These are phyloP conservation scores for Glonium stellatum DNA, from an alignment of 495 filamentous ascomycete species.

Conservation along the genomic window DNA sequence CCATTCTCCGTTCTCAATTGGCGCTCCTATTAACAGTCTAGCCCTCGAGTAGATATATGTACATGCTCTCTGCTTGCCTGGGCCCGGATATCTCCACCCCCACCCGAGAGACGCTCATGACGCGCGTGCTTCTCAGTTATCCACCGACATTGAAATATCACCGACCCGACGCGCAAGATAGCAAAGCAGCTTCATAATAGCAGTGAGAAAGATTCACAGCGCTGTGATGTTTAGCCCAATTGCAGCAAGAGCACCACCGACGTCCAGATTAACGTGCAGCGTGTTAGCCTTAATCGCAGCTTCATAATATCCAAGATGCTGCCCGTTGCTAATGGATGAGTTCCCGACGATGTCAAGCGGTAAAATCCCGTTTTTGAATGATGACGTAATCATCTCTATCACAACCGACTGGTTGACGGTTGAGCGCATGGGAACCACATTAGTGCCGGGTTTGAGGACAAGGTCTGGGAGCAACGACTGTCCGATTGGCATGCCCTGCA, in stretches of 20 bases:
- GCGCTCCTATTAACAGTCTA: background rate
- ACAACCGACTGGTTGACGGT: constrained; percentile 47
- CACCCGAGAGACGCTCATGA: no score
- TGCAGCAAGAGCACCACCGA: constrained; percentile 34
- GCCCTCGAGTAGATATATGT: background rate
- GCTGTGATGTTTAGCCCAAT: background rate
- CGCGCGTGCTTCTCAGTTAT: no score
- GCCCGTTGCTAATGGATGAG: constrained; percentile 50
- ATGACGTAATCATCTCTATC: constrained; percentile 35
- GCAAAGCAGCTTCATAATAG: background rate
- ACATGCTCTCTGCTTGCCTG: background rate
- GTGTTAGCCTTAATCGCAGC: constrained; percentile 41
- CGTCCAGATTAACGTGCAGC: constrained; percentile 40
- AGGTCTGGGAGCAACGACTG: constrained; percentile 51
- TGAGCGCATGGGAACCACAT: constrained; percentile 49
- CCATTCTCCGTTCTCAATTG: background rate
- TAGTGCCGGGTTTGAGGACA: constrained; percentile 53
- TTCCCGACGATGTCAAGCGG: constrained; percentile 55
- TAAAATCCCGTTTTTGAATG: constrained; percentile 49
- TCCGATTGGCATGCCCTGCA: constrained; percentile 48
- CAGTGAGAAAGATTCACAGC: background rate
- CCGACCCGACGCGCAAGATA: no score
- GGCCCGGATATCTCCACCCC: background rate
- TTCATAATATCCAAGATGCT: constrained; percentile 57
- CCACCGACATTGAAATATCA: no score